Percentiles rank a stretch among this genome's conserved stretches.
These are phyloP conservation scores for Larix kaempferi DNA, from an alignment of 75 land plant genomes.

Conservation along the genomic window DNA sequence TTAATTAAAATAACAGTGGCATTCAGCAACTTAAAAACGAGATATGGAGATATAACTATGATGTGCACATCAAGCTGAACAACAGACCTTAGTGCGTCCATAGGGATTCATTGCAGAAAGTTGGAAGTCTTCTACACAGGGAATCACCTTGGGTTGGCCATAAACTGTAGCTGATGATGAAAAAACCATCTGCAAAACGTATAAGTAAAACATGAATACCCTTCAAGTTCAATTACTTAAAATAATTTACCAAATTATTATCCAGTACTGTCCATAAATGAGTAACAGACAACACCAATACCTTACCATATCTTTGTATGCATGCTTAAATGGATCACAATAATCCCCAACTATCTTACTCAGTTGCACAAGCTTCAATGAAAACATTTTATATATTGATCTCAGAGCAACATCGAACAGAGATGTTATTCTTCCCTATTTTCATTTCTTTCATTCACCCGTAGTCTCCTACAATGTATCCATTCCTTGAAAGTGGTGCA, in stretches of 20 bases:
- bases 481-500: no score
- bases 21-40: not conserved
- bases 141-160: constrained; percentile 82
- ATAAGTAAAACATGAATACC: constrained; percentile 1
- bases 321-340: not conserved
- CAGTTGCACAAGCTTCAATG: not conserved
- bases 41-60: not conserved
- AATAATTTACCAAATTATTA: not conserved
- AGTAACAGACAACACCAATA: not conserved
- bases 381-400: not conserved
- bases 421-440: not conserved
- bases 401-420: not conserved
- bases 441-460: not conserved
- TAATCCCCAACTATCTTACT: not conserved
- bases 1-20: not conserved
- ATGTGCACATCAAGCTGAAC: not conserved
- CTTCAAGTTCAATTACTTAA: not conserved
- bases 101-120: constrained; percentile 76
- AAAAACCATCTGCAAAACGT: constrained; percentile 61
- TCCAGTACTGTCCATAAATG: not conserved
- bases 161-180: constrained; percentile 92
- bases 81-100: constrained; percentile 73
- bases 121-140: constrained; percentile 69
- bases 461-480: not conserved
- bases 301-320: not conserved